Conservation (phyloP, 306 rosid genomes). For the Astragalus membranaceus region DNA sequence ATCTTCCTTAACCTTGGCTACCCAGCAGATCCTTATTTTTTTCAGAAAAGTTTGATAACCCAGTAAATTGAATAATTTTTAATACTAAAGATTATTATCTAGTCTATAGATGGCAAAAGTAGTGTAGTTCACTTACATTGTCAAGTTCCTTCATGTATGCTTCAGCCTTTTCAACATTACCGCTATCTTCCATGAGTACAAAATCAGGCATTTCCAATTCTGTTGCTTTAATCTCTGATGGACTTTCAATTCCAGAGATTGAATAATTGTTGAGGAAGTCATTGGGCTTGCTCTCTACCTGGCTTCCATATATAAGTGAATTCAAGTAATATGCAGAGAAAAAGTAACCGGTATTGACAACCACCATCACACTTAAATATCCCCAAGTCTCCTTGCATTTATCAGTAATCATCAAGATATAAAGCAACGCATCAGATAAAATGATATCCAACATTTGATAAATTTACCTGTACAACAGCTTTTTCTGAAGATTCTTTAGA, state of each 20-base stretch:
- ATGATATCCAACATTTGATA: neutral
- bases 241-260: conserved; percentile 32
- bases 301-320: conserved; percentile 25
- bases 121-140: conserved; percentile 51
- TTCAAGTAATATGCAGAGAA: conserved; percentile 1
- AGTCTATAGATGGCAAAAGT: neutral
- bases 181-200: conserved; percentile 45
- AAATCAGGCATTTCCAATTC: conserved; percentile 47
- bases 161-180: conserved; percentile 78
- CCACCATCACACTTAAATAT: neutral
- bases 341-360: neutral
- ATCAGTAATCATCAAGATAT: conserved; percentile 5
- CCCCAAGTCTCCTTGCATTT: conserved; percentile 7
- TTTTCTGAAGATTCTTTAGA: conserved; percentile 35
- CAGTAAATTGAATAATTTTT: conserved; percentile 2
- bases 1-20: neutral
- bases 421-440: conserved; percentile 9
- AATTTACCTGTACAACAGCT: conserved; percentile 50
- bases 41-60: neutral
- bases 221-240: conserved; percentile 31
- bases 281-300: conserved; percentile 31
- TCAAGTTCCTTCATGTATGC: conserved; percentile 79
- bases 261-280: conserved; percentile 19
- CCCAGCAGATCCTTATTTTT: neutral
- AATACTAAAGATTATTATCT: neutral